Base-by-base conservation (phyloP, 2,329 filamentous ascomycete genomes). In the Colletotrichum agaves region DNA sequence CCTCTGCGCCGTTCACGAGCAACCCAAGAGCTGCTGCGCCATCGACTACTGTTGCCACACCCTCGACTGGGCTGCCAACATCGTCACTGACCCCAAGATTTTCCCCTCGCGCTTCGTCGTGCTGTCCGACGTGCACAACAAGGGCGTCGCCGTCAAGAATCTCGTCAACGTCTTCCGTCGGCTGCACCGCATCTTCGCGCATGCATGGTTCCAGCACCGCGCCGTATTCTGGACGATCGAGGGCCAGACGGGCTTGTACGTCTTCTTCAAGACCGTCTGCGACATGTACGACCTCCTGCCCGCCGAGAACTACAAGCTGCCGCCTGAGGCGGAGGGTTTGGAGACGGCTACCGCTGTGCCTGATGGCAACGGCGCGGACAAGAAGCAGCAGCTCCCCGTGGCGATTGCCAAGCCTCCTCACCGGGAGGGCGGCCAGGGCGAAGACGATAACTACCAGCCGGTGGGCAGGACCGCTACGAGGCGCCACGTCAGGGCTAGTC, bases 1-100 rank as follows among this genome's bases (percentile, higher is more conserved):
- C 76, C 88, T 99, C 53, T 99, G 96, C 82, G 96, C 96, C 57
- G 96, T 98, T 3, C 96, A 99, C 78, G 95, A 98, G 76, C 92
- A 94, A 56, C 96, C 96, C 55, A 98, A 98, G 82, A 93, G 91
- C 74, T 99, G 96, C 83, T 98, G 95, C 79, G 96, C 96, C 58
- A 98, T 99, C 76, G 96, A 99, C 81, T 99, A 99, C 82, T 98
- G 94, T 85, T 98, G 95, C 78, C 96, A 99, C 78, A 99, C 96
- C 0, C 90, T 99, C 47, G 96, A 99, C 81, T 98, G 95, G 93
- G 96, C 96, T 3, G 94, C 93, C 64, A 97, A 97, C 74, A 92
- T 95, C 19, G 90, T 99, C 64, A 97, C 95, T 3, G 96, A 94
- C 74, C 92, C 93, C 61, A 98, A 98, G 83, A 92, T 96, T 76